phyloP scores from a whole-genome alignment of 2,329 filamentous ascomycete genomes.

The Alternaria consortialis region DNA sequence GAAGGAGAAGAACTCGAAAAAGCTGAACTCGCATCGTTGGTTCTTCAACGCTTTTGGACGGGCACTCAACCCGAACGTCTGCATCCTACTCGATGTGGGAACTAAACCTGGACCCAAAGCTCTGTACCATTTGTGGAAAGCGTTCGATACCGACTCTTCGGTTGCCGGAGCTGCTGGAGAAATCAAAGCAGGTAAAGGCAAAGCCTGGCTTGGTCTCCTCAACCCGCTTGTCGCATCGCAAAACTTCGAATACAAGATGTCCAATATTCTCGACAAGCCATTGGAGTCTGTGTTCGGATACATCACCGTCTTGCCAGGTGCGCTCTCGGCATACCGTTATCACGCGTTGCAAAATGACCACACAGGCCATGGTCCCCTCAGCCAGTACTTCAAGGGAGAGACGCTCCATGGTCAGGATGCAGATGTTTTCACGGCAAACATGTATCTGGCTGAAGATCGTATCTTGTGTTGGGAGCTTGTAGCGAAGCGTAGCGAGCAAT shows the following conservation, averaged over 20 bases:
- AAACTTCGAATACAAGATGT: constrained; percentile 99
- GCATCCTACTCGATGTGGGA: constrained; percentile 94
- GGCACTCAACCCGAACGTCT: constrained; percentile 93
- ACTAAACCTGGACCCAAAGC: constrained; percentile 89
- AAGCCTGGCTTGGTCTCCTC: constrained; percentile 79
- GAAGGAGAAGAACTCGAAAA: constrained; percentile 97
- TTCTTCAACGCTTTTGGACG: constrained; percentile 98
- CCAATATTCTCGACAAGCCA: constrained; percentile 97
- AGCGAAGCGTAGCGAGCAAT: constrained; percentile 91
- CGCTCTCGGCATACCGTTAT: constrained; percentile 93
- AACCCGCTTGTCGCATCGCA: constrained; percentile 96
- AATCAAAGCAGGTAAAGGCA: constrained; percentile 96
- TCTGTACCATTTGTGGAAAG: constrained; percentile 98
- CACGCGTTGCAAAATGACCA: constrained; percentile 96
- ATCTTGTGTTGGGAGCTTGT: constrained; percentile 95
- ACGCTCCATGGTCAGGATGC: constrained; percentile 95
- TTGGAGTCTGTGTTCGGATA: constrained; percentile 97
- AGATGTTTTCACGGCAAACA: constrained; percentile 96
- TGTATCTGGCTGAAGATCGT: constrained; percentile 90
- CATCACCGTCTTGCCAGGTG: constrained; percentile 95
- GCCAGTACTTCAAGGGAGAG: constrained; percentile 99
- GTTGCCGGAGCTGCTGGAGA: constrained; percentile 97
- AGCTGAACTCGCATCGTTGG: constrained; percentile 98
- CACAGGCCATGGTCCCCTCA: constrained; percentile 91
- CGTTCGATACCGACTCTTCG: constrained; percentile 96